Evolutionary conservation across 2,329 filamentous ascomycete species (phyloP).

Genomic region (Ascosphaera apis): DNA sequence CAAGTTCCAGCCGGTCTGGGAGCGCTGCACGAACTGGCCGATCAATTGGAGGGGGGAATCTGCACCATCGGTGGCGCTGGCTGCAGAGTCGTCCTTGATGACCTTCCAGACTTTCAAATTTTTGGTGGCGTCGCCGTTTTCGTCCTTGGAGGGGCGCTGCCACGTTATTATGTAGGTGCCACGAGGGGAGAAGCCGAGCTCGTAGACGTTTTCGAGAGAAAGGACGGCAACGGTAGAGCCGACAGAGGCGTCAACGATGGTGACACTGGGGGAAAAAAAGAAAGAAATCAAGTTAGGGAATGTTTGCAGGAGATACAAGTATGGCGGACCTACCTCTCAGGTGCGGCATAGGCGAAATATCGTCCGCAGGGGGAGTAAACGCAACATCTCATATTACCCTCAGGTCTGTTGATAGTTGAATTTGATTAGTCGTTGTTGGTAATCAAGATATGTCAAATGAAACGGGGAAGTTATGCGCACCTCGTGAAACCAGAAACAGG

Average conservation of each 20-base stretch:
- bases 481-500: constrained; percentile 53
- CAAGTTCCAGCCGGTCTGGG: constrained; percentile 85
- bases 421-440: constrained; percentile 5
- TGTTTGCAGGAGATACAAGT: constrained; percentile 1
- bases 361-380: constrained; percentile 87
- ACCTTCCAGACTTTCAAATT: constrained; percentile 95
- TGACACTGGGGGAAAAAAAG: constrained; percentile 33
- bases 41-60: too few species aligned
- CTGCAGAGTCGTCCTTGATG: constrained; percentile 32
- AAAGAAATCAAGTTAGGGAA: not conserved
- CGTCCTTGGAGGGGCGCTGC: constrained; percentile 84
- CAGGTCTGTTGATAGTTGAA: constrained; percentile 34
- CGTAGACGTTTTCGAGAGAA: constrained; percentile 64
- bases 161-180: constrained; percentile 91
- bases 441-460: constrained; percentile 1
- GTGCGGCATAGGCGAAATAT: constrained; percentile 87
- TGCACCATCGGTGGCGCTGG: constrained; percentile 40
- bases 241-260: constrained; percentile 56
- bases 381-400: constrained; percentile 87
- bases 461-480: constrained; percentile 15
- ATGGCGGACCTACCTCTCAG: constrained; percentile 34
- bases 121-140: constrained; percentile 77
- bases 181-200: constrained; percentile 78
- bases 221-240: constrained; percentile 55
- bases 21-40: constrained; percentile 86